These are phyloP conservation scores for Mycena latifolia DNA, from an alignment of 768 basidiomycete genomes.

Conservation along the genomic window DNA sequence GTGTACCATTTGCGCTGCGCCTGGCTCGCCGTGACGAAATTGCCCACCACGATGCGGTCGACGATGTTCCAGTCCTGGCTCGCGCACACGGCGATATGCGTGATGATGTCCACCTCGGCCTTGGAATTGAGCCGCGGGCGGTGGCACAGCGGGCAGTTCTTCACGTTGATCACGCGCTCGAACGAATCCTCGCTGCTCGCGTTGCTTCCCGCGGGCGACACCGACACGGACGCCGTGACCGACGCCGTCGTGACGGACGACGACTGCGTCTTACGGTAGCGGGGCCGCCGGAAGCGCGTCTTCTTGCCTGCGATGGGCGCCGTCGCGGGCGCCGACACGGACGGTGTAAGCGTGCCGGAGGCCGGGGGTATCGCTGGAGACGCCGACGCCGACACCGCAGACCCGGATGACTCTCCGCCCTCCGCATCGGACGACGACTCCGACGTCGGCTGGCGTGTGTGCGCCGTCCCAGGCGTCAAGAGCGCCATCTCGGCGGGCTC, in stretches of 20 bases:
- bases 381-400: slow-evolving; percentile 32
- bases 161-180: slow-evolving; percentile 95
- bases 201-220: slow-evolving; percentile 24
- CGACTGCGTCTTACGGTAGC: slow-evolving; percentile 36
- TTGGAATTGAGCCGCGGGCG: slow-evolving; percentile 87
- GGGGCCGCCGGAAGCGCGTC: slow-evolving; percentile 39
- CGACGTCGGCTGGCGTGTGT: slow-evolving; percentile 47
- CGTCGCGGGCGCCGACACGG: slow-evolving; percentile 27
- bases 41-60: slow-evolving; percentile 90
- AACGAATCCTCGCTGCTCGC: slow-evolving; percentile 50
- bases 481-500: slow-evolving; percentile 59
- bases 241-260: slow-evolving; percentile 33
- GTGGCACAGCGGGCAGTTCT: slow-evolving; percentile 94
- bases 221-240: slow-evolving; percentile 33
- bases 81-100: slow-evolving; percentile 97
- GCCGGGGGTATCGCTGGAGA: slow-evolving; percentile 3
- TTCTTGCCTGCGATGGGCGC: slow-evolving; percentile 34
- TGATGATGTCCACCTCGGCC: slow-evolving; percentile 94
- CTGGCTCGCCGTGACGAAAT: slow-evolving; percentile 94
- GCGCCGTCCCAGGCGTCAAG: slow-evolving; percentile 23
- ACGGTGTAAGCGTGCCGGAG: neutral
- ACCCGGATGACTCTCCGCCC: slow-evolving; percentile 34
- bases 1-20: slow-evolving; percentile 99
- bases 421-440: slow-evolving; percentile 58
- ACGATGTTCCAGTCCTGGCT: slow-evolving; percentile 93